These are phyloP conservation scores for Paramyrothecium sp. DNA, from an alignment of 2,329 filamentous ascomycete species.

Conservation along the genomic window DNA sequence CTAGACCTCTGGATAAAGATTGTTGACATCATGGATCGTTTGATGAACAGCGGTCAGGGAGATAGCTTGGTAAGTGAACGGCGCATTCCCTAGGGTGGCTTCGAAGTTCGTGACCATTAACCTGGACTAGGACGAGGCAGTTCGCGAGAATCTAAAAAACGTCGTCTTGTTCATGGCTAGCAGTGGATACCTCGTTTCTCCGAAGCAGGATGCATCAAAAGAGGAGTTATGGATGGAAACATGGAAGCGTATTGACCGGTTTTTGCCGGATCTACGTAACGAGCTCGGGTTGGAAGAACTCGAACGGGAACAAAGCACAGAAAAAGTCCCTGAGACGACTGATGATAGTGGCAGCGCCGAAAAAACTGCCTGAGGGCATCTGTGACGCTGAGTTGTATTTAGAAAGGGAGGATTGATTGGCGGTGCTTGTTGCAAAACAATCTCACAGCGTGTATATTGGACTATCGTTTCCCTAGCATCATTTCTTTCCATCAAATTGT, in stretches of 20 bases:
- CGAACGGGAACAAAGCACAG: conserved; percentile 6
- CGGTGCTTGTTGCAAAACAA: not conserved
- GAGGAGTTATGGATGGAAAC: conserved; percentile 61
- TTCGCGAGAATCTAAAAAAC: conserved; percentile 94
- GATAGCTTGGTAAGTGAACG: conserved; percentile 71
- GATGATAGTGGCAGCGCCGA: not conserved
- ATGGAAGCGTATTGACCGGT: conserved; percentile 65
- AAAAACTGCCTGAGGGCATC: not conserved
- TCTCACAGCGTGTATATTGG: not conserved
- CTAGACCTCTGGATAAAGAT: conserved; percentile 90
- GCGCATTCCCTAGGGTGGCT: not conserved
- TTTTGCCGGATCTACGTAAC: conserved; percentile 57
- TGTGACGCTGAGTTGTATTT: not conserved
- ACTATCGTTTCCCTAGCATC: not conserved
- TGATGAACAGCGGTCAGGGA: conserved; percentile 94
- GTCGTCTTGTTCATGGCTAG: conserved; percentile 93
- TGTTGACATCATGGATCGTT: conserved; percentile 88
- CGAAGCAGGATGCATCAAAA: conserved; percentile 53
- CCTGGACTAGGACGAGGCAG: conserved; percentile 75
- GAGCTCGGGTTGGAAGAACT: conserved; percentile 54
- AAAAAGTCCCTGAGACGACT: not conserved
- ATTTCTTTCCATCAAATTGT: too few relatives aligned
- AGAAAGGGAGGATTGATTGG: not conserved
- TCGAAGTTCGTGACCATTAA: not conserved
- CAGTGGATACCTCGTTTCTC: conserved; percentile 78